Evolutionary conservation across 176 grass and related monocot genomes (phyloP).

Genomic region (Oryza glaberrima): DNA sequence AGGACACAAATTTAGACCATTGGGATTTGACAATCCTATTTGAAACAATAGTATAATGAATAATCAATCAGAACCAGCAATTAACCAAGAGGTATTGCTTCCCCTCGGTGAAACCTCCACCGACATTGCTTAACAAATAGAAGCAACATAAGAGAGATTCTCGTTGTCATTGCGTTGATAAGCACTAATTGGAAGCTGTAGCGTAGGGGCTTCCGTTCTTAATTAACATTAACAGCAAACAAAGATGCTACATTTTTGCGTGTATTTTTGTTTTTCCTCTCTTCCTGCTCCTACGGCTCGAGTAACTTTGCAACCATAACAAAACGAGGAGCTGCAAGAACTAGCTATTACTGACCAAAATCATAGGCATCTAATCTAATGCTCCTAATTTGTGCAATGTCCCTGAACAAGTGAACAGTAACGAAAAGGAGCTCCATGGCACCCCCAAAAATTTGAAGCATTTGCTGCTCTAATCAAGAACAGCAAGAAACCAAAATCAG

Average conservation of each 20-base stretch:
- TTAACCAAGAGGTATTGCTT: not conserved
- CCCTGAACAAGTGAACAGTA: not conserved
- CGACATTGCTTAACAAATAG: conserved; percentile 7
- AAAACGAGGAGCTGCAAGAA: not conserved
- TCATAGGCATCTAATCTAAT: conserved; percentile 1
- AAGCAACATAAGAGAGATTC: not conserved
- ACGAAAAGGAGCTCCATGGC: not conserved
- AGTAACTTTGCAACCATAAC: conserved; percentile 38
- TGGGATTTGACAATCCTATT: not conserved
- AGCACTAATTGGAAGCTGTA: not conserved
- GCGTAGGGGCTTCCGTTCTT: not conserved
- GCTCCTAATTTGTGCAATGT: not conserved
- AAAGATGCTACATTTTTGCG: not conserved
- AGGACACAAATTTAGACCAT: conserved; percentile 7
- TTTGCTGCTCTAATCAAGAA: conserved; percentile 28
- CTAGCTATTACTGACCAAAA: not conserved
- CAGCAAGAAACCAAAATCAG: not conserved
- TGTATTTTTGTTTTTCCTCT: not conserved
- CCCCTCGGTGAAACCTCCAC: not conserved
- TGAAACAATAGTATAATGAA: not conserved
- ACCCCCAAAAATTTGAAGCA: conserved; percentile 18
- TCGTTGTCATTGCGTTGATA: not conserved
- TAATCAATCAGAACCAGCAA: not conserved
- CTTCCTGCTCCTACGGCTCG: not conserved
- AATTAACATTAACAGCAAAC: conserved; percentile 9